A percentile compares a stretch with the other conserved stretches of the same genome.
phyloP scores from a whole-genome alignment of 2,329 filamentous ascomycete genomes.

The Sordariomycetes sp. region DNA sequence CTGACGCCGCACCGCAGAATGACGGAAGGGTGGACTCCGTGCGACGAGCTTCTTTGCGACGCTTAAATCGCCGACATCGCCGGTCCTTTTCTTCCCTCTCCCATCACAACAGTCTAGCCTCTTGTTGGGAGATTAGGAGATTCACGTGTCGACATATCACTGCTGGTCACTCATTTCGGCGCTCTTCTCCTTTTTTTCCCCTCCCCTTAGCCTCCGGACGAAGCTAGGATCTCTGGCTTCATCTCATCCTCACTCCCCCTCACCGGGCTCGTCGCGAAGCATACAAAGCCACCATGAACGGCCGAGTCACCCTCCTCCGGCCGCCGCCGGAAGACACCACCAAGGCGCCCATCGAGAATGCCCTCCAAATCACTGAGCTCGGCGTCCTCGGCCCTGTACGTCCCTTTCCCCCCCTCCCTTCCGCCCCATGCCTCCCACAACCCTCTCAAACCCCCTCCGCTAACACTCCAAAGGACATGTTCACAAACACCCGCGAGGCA shows the following conservation, averaged over 20 bases:
- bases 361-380: conserved; percentile 73
- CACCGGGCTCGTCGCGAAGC: background rate
- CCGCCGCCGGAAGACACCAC: conserved; percentile 59
- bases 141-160: background rate
- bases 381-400: conserved; percentile 60
- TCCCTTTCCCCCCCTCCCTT: conserved; percentile 6
- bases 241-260: background rate
- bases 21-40: background rate
- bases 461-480: conserved; percentile 54
- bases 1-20: background rate
- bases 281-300: conserved; percentile 9
- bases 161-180: background rate
- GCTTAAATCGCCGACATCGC: background rate
- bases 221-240: background rate
- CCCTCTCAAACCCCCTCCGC: background rate
- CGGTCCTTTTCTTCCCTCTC: background rate
- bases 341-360: conserved; percentile 77
- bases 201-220: background rate
- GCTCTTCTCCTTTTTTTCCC: background rate
- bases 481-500: conserved; percentile 82
- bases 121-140: background rate
- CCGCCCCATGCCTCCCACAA: background rate
- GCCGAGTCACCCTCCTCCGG: conserved; percentile 36
- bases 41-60: background rate
- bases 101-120: background rate